phyloP scores from a whole-genome alignment of 2,329 filamentous ascomycete genomes.

The Cyphellophora attinorum region DNA sequence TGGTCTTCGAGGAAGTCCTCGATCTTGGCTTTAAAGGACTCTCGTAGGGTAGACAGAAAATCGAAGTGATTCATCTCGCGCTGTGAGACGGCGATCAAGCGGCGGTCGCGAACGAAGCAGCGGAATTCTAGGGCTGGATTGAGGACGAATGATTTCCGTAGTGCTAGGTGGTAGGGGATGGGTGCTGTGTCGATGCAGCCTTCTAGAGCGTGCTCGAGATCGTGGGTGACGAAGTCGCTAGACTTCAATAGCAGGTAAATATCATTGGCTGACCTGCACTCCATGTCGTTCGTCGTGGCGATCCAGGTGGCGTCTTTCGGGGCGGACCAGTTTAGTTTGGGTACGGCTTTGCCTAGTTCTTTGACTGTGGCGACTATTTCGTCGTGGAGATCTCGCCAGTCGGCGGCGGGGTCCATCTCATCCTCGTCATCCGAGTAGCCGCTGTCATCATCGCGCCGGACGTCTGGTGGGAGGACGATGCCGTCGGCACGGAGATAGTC shows the following conservation, averaged over 20 bases:
- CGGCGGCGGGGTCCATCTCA: conserved; percentile 45
- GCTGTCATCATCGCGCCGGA: conserved; percentile 34
- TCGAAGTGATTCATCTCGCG: conserved; percentile 84
- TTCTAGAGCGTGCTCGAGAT: conserved; percentile 87
- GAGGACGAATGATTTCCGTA: conserved; percentile 78
- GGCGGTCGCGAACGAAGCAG: conserved; percentile 80
- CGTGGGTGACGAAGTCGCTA: conserved; percentile 88
- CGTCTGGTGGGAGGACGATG: conserved; percentile 61
- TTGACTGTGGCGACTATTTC: conserved; percentile 66
- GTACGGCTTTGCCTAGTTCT: conserved; percentile 77
- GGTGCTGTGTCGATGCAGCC: conserved; percentile 42
- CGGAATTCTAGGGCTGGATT: conserved; percentile 91
- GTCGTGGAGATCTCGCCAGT: conserved; percentile 63
- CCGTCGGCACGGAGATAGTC: conserved; percentile 86
- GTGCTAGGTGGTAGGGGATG: conserved; percentile 69
- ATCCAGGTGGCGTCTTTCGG: conserved; percentile 97
- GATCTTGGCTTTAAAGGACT: conserved; percentile 59
- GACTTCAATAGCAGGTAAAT: conserved; percentile 90
- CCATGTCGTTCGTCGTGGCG: conserved; percentile 74
- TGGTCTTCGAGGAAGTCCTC: conserved; percentile 67
- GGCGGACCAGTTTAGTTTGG: conserved; percentile 95
- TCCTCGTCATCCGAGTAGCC: conserved; percentile 36
- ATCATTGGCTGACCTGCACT: conserved; percentile 80
- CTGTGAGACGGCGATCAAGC: conserved; percentile 75
- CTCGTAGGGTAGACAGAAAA: conserved; percentile 62